Percentiles rank a stretch among this genome's conserved stretches.
Conservation (phyloP, 257 asterid genomes). For the Solanum virginianum region DNA sequence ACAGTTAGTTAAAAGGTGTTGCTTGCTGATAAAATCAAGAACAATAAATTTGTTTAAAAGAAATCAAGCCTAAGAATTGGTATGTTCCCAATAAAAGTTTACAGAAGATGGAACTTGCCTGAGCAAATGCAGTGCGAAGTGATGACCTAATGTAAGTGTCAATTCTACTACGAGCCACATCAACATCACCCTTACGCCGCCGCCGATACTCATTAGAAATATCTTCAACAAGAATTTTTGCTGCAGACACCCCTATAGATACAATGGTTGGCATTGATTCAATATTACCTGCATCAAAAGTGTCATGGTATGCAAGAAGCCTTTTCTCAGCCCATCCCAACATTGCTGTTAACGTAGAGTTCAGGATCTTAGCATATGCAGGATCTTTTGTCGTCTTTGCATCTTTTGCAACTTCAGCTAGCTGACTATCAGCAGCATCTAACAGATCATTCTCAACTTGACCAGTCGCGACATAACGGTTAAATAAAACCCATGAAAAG, state of each 20-base stretch:
- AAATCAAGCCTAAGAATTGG: not conserved
- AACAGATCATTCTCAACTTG: slow-evolving; percentile 70
- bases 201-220: slow-evolving; percentile 91
- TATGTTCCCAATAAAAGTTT: not conserved
- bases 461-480: slow-evolving; percentile 80
- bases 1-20: not conserved
- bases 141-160: slow-evolving; percentile 95
- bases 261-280: slow-evolving; percentile 86
- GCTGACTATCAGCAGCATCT: slow-evolving; percentile 70
- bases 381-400: slow-evolving; percentile 75
- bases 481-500: slow-evolving; percentile 87
- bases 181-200: slow-evolving; percentile 81
- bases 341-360: slow-evolving; percentile 81
- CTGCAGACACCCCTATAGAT: slow-evolving; percentile 79
- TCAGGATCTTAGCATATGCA: slow-evolving; percentile 57
- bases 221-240: slow-evolving; percentile 87
- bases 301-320: slow-evolving; percentile 94
- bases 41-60: not conserved
- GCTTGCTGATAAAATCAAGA: not conserved
- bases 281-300: slow-evolving; percentile 60
- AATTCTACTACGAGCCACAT: slow-evolving; percentile 83
- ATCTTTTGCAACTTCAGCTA: slow-evolving; percentile 88
- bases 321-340: slow-evolving; percentile 99
- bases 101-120: slow-evolving; percentile 46
- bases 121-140: slow-evolving; percentile 98